These are phyloP conservation scores for Carex sylvatica DNA, from an alignment of 202 grass and related monocot species.

Conservation along the genomic window DNA sequence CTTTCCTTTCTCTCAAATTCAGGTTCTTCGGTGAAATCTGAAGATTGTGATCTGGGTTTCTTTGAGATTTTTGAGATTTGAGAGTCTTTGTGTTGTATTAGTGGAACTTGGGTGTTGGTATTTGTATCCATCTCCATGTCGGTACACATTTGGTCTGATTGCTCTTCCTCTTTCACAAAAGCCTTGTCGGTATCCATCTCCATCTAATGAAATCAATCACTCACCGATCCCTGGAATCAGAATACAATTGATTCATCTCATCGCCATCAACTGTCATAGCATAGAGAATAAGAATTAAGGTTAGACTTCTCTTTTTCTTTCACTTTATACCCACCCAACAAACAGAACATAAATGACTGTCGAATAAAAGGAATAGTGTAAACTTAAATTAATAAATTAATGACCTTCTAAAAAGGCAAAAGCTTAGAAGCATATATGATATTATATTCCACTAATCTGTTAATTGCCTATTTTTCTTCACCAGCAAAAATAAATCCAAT, in stretches of 20 bases:
- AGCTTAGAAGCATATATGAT: background rate
- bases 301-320: constrained; percentile 18
- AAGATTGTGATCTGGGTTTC: constrained; percentile 58
- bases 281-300: constrained; percentile 27
- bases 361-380: constrained; percentile 2
- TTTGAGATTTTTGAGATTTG: constrained; percentile 42
- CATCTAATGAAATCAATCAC: constrained; percentile 29
- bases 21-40: constrained; percentile 55
- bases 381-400: background rate
- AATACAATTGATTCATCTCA: constrained; percentile 31
- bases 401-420: background rate
- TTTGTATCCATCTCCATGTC: constrained; percentile 39
- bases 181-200: constrained; percentile 44
- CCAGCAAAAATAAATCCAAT: background rate
- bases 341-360: constrained; percentile 18
- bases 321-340: constrained; percentile 29
- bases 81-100: constrained; percentile 41
- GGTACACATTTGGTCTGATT: background rate
- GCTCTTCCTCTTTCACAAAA: constrained; percentile 12
- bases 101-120: constrained; percentile 46
- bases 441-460: constrained; percentile 1
- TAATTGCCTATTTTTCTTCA: constrained; percentile 6
- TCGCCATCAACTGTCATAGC: background rate
- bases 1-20: constrained; percentile 41
- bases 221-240: constrained; percentile 22